These are phyloP conservation scores for Lachnum nothofagi DNA, from an alignment of 2,329 filamentous ascomycete genomes.

Conservation along the genomic window DNA sequence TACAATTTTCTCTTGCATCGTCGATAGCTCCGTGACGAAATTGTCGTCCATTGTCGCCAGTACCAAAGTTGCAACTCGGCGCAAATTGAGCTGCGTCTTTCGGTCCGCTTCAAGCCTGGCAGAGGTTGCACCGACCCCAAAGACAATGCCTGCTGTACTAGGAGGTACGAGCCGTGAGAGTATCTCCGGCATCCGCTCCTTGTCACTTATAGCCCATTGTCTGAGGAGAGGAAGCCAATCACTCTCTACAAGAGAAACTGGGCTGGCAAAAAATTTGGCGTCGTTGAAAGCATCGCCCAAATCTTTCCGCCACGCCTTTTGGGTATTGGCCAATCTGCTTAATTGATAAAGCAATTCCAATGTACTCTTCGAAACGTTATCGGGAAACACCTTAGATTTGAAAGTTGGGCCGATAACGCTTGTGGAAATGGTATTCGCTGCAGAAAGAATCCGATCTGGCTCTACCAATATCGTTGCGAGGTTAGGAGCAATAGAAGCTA, in stretches of 20 bases:
- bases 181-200: conserved; percentile 79
- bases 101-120: conserved; percentile 92
- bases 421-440: conserved; percentile 73
- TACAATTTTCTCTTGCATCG: conserved; percentile 75
- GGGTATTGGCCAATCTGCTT: conserved; percentile 68
- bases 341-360: conserved; percentile 73
- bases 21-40: conserved; percentile 69
- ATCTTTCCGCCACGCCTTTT: conserved; percentile 91
- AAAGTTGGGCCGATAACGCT: conserved; percentile 78
- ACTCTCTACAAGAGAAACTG: conserved; percentile 57
- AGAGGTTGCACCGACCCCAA: conserved; percentile 93
- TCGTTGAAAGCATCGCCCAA: conserved; percentile 90
- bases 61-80: conserved; percentile 73
- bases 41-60: conserved; percentile 72
- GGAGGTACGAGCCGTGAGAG: conserved; percentile 74
- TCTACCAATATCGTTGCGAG: conserved; percentile 80
- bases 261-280: conserved; percentile 72
- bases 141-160: conserved; percentile 91
- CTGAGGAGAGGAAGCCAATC: conserved; percentile 80
- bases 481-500: conserved; percentile 73
- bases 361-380: conserved; percentile 69
- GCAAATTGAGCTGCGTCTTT: conserved; percentile 83
- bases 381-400: conserved; percentile 79
- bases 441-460: conserved; percentile 73
- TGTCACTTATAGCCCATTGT: conserved; percentile 81